Evolutionary conservation across 495 filamentous ascomycete species (phyloP), one percentile per base, ranked within the genome.

Genomic region (Aspergillus sparsus): DNA sequence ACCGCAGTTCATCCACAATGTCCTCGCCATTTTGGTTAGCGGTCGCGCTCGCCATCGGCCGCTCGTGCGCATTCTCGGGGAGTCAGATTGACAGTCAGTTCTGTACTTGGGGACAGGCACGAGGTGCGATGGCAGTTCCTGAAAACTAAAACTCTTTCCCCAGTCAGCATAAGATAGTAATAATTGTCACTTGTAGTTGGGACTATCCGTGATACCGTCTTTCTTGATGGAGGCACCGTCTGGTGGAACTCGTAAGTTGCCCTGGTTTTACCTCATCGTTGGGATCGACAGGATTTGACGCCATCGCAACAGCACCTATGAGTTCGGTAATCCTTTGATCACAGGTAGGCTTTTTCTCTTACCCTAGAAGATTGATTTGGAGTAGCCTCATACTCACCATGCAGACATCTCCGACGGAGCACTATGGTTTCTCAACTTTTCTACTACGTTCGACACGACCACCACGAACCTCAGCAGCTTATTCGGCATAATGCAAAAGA

Each of bases 201-300:
- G 49, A 70, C 87, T 2, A 76, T 90, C 44, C 82, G 80, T 27
- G 86, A 91, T 64, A 87, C 80, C 2, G 72, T 90, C 31, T 91
- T 87, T 63, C 55, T 91, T 16, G 87, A 91, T 66, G 89, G 89
- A 42, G 89, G 89, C 3, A 47, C 64, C 55, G 56, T 86, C 27
- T 80, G 62, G 62, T 86, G 81, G 75, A 44, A 73, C 36, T 71
- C 41, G 75, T 75, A 66, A 34, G 71, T 55, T 8, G 2, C 27
- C 44, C 44, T 27, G 21, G 21, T 27, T 27, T 3, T 3, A 1
- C 21, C 21, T 27, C 21, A 1, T 27, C 1, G 21, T 27, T 27
- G 21, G 1, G 21, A 27, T 27, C 21, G 21, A 27, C 21, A 27
- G 21, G 21, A 27, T 27, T 3, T 27, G 21, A 27, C 21, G 21